Base-by-base conservation (phyloP, 2,329 filamentous ascomycete genomes). In the Fusarium proliferatum region DNA sequence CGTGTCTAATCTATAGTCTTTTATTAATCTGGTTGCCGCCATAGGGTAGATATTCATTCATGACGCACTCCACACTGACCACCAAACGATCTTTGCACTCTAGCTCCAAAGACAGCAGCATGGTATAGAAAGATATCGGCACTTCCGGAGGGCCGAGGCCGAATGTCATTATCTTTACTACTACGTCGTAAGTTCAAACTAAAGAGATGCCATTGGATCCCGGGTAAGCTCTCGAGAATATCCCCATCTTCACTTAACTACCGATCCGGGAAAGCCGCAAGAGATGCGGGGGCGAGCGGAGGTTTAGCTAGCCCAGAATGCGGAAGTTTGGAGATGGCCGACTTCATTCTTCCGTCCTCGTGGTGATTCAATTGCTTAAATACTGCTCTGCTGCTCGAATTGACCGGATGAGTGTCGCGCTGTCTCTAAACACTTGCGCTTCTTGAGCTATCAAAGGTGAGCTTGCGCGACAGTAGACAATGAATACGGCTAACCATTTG, bases 221-320 rank as follows among this genome's bases (percentile, higher is more conserved):
- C 53, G n/a, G 51, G 33, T 46, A 49, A 42, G 39, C 23, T 39
- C 38, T 38, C 52, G 53, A 60, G 13, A 39, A 36, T 45, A 46
- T 61, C 41, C 26, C 30, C 39, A 33, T 64, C 33, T 53, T 36
- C 49, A 55, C 16, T 53, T 41, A 53, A 56, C 57, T 61, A 57
- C 64, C 71, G 56, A 33, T 36, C 34, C 33, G 36, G 41, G 28
- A 23, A 33, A 48, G 26, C 61, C 61, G 62, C 56, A 39, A 11
- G 26, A 49, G 55, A 59, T 73, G 71, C 71, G 67, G 71, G 49
- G 71, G 71, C 30, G 36, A 49, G 53, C 63, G 63, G 53, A 48
- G 48, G 42, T 30, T 30, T 26, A 12, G 17, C 52, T 38, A 46
- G 49, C 16, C 10, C 3, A 26, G n/a, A 48, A 48, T 17, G n/a